A percentile compares a stretch with the other conserved stretches of the same genome.
Evolutionary conservation across 73 alveolate genomes (phyloP).

Genomic region (Stentor coeruleus): DNA sequence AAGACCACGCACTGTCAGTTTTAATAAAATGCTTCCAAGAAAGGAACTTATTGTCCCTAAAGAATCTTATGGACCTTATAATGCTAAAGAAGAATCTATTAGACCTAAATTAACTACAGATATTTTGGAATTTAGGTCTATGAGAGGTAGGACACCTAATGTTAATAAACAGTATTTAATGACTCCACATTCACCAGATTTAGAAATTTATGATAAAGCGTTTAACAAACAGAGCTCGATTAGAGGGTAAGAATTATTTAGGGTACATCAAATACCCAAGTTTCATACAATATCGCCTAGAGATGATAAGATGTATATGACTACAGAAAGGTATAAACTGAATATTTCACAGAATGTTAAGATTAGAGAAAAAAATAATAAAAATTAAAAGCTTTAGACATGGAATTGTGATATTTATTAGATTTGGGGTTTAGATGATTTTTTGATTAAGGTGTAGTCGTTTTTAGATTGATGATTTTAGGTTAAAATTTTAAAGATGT

Average conservation of each 20-base stretch:
- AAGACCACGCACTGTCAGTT: neutral
- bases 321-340: neutral
- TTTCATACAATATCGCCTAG: neutral
- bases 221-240: neutral
- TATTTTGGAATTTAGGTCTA: neutral
- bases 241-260: too few species aligned
- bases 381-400: too few species aligned
- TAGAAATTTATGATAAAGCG: neutral
- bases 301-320: slow-evolving; percentile 17
- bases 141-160: neutral
- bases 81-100: neutral
- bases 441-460: too few species aligned
- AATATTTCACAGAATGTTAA: neutral
- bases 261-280: neutral
- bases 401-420: too few species aligned
- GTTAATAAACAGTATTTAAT: neutral
- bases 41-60: slow-evolving; percentile 7
- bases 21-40: slow-evolving; percentile 13
- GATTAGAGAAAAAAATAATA: too few species aligned
- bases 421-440: too few species aligned
- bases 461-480: too few species aligned
- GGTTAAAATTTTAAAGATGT: too few species aligned
- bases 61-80: neutral
- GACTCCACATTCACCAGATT: slow-evolving; percentile 11
- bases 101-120: neutral